Base-by-base conservation (phyloP, 78 protist genomes). In the Isochrysis galbana region DNA sequence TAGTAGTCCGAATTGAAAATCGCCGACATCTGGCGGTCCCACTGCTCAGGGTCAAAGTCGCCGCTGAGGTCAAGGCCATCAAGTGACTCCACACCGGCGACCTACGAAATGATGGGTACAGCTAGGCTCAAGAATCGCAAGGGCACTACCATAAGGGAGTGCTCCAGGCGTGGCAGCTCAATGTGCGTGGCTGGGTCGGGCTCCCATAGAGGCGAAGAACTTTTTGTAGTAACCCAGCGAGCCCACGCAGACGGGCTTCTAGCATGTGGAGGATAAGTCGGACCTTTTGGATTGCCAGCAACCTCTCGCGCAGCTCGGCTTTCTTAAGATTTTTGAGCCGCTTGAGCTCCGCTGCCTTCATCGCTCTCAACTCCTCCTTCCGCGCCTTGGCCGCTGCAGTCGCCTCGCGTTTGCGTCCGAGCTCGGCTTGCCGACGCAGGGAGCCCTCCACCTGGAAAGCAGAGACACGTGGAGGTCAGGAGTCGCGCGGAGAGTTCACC, bases 1-100 rank as follows among this genome's bases (percentile, higher is more conserved):
- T 91, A 94, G 89, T 89, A 94, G 34, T 51, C 90, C 14, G 87
- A 94, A 42, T 94, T 54, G 80, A 92, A 94, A 21, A 83, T 10
- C 38, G 1, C 29, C 29, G 11, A 42, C 91, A 94, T 77, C 70
- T 69, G 34, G 74, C 22, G n/a, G 51, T 94, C 92, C 94, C 87
- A 86, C 61, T 4, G 67, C 34, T 80, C 93, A 5, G 94, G 94
- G 83, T 94, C 96, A 29, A 91, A 94, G 38, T 94, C 96, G 36
- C 42, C 93, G n/a, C 87, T 87, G 29, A 94, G 44, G 70, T 94
- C 96, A 4, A 92, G 10, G 5, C 44, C 90, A 44, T 4, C 10
- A 32, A 69, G 32, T 5, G 39, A n/a, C 0, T 1, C 67, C 61
- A 54, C 47, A 29, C 34, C 36, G 61, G 93, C 92, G 7, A 91